A percentile compares a stretch with the other conserved stretches of the same genome.
Conservation (phyloP, 345 rosid species). For the Arabidopsis suecica region DNA sequence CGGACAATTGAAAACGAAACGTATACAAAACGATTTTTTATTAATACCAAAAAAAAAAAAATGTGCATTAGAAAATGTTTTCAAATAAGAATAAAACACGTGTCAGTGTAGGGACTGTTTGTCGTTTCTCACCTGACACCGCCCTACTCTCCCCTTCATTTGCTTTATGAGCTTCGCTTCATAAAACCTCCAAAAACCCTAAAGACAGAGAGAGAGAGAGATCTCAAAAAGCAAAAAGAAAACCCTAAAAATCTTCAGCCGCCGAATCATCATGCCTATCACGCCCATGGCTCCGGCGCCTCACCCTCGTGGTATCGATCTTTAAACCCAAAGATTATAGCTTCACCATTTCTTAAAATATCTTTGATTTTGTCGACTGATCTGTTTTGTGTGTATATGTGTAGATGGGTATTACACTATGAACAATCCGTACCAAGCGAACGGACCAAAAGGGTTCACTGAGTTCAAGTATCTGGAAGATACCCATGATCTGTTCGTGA, state of each 20-base stretch:
- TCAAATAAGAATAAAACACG: background rate
- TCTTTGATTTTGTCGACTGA: background rate
- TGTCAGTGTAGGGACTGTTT: background rate
- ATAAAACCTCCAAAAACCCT: background rate
- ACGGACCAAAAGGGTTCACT: slow-evolving; percentile 26
- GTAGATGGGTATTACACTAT: slow-evolving; percentile 16
- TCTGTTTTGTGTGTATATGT: background rate
- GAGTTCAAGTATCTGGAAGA: slow-evolving; percentile 17
- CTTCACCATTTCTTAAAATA: background rate
- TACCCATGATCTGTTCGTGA: slow-evolving; percentile 12
- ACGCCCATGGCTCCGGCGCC: background rate
- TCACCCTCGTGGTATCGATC: background rate
- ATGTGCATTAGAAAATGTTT: too few species aligned
- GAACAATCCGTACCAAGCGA: slow-evolving; percentile 29
- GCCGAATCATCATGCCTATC: background rate
- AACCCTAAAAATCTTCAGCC: background rate
- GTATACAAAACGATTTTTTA: too few species aligned
- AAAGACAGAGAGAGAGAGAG: background rate
- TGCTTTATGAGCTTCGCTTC: background rate
- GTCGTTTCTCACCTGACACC: slow-evolving; percentile 2
- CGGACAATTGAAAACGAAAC: too few species aligned
- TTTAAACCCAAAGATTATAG: background rate
- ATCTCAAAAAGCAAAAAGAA: background rate
- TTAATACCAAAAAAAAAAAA: background rate
- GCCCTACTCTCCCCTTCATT: background rate